Evolutionary conservation across 495 filamentous ascomycete species (phyloP).

Genomic region (Sordaria brevicollis): DNA sequence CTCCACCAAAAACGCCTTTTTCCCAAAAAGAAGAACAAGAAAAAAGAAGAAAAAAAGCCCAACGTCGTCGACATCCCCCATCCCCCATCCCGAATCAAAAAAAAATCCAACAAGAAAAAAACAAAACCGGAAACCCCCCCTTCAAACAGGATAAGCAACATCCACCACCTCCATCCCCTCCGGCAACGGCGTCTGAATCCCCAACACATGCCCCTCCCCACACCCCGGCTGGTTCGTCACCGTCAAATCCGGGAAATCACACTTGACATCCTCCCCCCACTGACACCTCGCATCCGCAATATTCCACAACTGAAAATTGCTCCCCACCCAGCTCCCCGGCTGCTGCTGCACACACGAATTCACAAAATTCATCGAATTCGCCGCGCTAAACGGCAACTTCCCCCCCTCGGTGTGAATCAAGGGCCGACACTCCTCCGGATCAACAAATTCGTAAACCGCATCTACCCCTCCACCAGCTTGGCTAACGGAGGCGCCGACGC

Average conservation of each 20-base stretch:
- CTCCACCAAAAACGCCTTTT: too few species aligned
- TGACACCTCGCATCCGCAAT: slow-evolving; percentile 26
- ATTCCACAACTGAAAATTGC: slow-evolving; percentile 27
- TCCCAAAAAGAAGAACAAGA: too few species aligned
- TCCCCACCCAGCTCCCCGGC: slow-evolving; percentile 20
- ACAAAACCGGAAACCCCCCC: too few species aligned
- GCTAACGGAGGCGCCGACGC: slow-evolving; percentile 17
- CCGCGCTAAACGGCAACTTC: slow-evolving; percentile 28
- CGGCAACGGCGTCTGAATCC: neutral
- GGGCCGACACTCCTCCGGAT: slow-evolving; percentile 20
- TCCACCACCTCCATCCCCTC: neutral
- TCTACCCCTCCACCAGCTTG: slow-evolving; percentile 26
- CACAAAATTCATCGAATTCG: slow-evolving; percentile 35
- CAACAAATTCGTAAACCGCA: slow-evolving; percentile 19
- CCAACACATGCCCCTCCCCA: neutral
- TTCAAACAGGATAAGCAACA: neutral
- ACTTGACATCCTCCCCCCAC: slow-evolving; percentile 29
- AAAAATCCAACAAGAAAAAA: too few species aligned
- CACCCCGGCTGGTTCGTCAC: slow-evolving; percentile 12
- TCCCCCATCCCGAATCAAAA: too few species aligned
- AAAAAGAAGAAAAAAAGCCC: too few species aligned
- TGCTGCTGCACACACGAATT: slow-evolving; percentile 24
- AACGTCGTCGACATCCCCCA: too few species aligned
- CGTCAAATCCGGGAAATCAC: slow-evolving; percentile 21
- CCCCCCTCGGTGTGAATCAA: slow-evolving; percentile 14